Evolutionary conservation across 495 filamentous ascomycete genomes (phyloP), one percentile per base, ranked within the genome.

Genomic region (Penicillium pulvis): DNA sequence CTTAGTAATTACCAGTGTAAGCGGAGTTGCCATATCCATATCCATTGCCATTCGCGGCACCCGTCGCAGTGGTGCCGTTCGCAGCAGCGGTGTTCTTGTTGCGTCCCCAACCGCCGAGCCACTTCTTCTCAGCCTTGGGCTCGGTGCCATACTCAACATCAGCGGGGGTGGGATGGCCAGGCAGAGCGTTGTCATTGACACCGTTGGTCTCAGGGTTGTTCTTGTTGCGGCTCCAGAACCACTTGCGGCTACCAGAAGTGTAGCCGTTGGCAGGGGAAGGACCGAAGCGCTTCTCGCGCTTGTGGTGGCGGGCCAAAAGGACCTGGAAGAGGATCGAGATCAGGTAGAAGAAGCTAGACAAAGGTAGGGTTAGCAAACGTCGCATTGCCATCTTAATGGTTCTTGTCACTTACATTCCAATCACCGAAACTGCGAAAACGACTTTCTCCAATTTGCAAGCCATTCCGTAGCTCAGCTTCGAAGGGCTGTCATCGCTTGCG

Each of bases 221-320:
- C 71, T 76, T 77, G 63, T 74, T 80, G 60, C 72, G 74, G 55
- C 72, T 73, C 78, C 81, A 86, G 73, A 61, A 68, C 36, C 75
- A 69, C 28, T 74, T 79, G 59, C 79, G 79, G 52, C 75, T 84
- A 52, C 90, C 91, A 28, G 81, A 85, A 19, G 89, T 92, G 77
- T 93, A 92, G 69, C 83, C 79, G 79, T 92, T 93, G 51, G 82
- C 79, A 8, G 90, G 90, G 58, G 84, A 82, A 24, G 91, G 90
- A 39, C 89, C 90, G 76, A 86, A 91, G 50, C 87, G 85, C 73
- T 88, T 88, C 77, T 94, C 89, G 66, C 87, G 87, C 66, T 85
- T 83, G 75, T 88, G 88, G 70, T 90, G 79, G 56, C 87, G 86
- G 63, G 82, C 81, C 16, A 91, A 79, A 19, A 80, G 71, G 55